These are phyloP conservation scores for Barnettozyma siamensis DNA, from an alignment of 805 yeast species.

Conservation along the genomic window DNA sequence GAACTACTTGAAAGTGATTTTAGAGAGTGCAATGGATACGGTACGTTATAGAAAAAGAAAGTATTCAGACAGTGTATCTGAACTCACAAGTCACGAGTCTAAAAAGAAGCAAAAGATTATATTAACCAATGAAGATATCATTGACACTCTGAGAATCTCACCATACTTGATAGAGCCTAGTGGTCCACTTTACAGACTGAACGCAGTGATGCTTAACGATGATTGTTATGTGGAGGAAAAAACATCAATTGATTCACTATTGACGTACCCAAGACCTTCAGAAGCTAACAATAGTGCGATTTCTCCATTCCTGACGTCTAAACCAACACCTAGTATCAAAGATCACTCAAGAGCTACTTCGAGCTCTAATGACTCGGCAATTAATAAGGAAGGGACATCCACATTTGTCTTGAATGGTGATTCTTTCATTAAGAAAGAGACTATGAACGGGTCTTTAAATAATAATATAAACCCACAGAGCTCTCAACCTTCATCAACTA, in stretches of 20 bases:
- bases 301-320: constrained; percentile 1
- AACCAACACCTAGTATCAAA: neutral
- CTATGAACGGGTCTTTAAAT: neutral
- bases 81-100: neutral
- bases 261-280: constrained; percentile 11
- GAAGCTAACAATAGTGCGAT: neutral
- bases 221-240: constrained; percentile 33
- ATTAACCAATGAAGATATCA: constrained; percentile 60
- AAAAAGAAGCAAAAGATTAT: constrained; percentile 30
- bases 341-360: neutral
- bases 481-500: neutral
- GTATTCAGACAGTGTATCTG: constrained; percentile 26
- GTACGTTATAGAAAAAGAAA: constrained; percentile 55
- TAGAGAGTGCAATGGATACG: constrained; percentile 71
- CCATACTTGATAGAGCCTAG: constrained; percentile 67
- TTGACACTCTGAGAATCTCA: constrained; percentile 54
- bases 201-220: constrained; percentile 46
- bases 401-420: neutral
- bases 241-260: constrained; percentile 19
- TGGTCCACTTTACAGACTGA: constrained; percentile 51
- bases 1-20: constrained; percentile 63
- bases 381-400: neutral
- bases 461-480: neutral
- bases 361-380: neutral
- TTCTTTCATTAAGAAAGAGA: neutral